Evolutionary conservation across 257 asterid genomes (phyloP).

Genomic region (Lycium barbarum): DNA sequence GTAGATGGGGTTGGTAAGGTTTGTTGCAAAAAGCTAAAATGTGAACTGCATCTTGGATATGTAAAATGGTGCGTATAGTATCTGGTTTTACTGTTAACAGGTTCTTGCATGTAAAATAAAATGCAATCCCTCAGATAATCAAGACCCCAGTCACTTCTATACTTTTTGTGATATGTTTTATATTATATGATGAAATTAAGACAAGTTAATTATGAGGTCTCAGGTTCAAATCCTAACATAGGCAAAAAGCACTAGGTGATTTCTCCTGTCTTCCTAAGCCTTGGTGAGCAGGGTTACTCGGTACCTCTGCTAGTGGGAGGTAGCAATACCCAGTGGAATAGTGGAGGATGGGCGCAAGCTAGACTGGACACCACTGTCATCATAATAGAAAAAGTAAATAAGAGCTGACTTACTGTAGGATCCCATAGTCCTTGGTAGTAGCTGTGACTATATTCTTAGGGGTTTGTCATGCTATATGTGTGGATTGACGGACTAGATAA

Average conservation of each 20-base stretch:
- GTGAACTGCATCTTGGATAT: slow-evolving; percentile 2
- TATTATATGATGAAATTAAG: background rate
- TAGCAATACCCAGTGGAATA: background rate
- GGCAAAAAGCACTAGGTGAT: background rate
- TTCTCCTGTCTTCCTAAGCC: background rate
- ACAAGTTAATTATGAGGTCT: background rate
- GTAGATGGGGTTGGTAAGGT: background rate
- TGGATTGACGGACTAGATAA: background rate
- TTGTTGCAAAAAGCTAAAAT: background rate
- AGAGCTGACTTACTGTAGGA: background rate
- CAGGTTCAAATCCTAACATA: background rate
- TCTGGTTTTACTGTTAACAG: slow-evolving; percentile 7
- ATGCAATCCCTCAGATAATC: background rate
- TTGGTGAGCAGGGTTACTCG: background rate
- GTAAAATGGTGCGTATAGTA: slow-evolving; percentile 9
- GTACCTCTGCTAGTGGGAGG: background rate
- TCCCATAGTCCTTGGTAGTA: background rate
- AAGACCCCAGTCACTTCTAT: background rate
- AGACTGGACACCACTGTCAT: background rate
- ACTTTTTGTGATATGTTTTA: background rate
- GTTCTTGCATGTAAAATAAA: background rate
- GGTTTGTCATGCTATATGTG: background rate
- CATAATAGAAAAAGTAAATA: background rate
- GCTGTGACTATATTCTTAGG: background rate
- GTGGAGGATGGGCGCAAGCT: background rate